Evolutionary conservation across 2,329 filamentous ascomycete species (phyloP).

Genomic region (Colletotrichum siamense): DNA sequence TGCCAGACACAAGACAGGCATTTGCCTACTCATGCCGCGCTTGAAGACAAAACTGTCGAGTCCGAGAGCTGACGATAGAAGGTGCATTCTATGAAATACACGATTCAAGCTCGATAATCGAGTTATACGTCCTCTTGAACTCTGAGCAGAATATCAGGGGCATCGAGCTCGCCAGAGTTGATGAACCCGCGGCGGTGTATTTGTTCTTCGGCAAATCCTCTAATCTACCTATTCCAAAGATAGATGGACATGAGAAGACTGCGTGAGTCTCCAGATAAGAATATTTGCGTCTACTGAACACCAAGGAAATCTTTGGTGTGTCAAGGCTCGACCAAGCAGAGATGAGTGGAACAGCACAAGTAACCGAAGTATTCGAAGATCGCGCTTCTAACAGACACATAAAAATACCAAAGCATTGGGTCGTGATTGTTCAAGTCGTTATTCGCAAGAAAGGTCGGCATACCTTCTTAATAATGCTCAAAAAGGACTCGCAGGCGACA

Average conservation of each 20-base stretch:
- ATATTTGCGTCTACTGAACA: not conserved
- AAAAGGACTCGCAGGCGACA: too few relatives aligned
- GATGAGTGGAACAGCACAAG: too few relatives aligned
- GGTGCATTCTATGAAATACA: not conserved
- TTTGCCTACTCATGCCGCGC: too few relatives aligned
- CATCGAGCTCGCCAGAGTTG: not conserved
- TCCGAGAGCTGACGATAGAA: not conserved
- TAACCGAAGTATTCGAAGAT: too few relatives aligned
- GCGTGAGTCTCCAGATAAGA: not conserved
- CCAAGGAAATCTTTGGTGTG: too few relatives aligned
- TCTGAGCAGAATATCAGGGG: not conserved
- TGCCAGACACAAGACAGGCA: not conserved
- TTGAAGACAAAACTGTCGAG: too few relatives aligned
- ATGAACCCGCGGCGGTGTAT: not conserved
- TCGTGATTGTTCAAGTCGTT: too few relatives aligned
- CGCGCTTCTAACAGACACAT: too few relatives aligned
- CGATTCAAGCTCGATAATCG: not conserved
- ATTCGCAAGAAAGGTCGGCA: too few relatives aligned
- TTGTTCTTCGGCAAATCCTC: not conserved
- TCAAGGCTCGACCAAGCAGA: too few relatives aligned
- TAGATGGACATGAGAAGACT: not conserved
- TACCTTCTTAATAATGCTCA: too few relatives aligned
- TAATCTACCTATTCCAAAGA: not conserved
- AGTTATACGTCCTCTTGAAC: not conserved
- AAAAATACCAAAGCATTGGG: too few relatives aligned